Evolutionary conservation across 2,329 filamentous ascomycete genomes (phyloP), one percentile per base, ranked within the genome.

Genomic region (Microcyclospora pomicola): DNA sequence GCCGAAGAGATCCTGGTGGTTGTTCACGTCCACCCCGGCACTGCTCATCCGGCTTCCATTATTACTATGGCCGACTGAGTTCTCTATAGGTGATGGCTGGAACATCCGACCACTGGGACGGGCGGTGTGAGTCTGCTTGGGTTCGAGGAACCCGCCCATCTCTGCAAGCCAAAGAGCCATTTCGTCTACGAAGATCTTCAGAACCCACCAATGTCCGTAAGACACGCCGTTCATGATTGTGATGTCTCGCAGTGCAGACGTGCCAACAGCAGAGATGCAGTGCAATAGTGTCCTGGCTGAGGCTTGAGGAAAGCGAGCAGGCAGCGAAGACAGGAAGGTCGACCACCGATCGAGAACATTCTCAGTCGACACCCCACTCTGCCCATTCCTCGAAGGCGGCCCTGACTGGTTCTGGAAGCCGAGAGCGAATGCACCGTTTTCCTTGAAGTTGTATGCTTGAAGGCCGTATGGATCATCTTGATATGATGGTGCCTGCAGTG

Each of bases 121-220:
- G 12, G 15, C 38, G 19, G 31, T 36, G 14, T 32, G 40, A 15
- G 37, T 31, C 6, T 43, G 33, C 14, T 38, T 40, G 9, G 45
- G 66, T 27, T 69, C 68, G 66, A 95, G 77, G 55, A 95, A 95
- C 0, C 88, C 88, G 36, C 87, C 88, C 50, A 87, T 79, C 52
- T 92, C 85, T 0, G 84, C 85, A 48, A 94, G 68, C 71, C 92
- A 95, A 40, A 81, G 72, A 35, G 86, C 76, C 83, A 93, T 92
- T 63, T 96, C 88, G 53, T 95, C 87, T 37, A 95, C 74, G 70
- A 88, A 96, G 41, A 88, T 87, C 58, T 95, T 94, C 3, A 86
- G 86, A 41, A 95, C 82, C 83, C 83, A 91, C 85, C 85, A 92
- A 5, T 82, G 79, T n/a, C 82, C 80, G 53, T 88, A 92, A 53